A percentile compares a stretch with the other conserved stretches of the same genome.
Conservation (phyloP, 1,139 yeast genomes). For the Pneumocystis sp. region DNA sequence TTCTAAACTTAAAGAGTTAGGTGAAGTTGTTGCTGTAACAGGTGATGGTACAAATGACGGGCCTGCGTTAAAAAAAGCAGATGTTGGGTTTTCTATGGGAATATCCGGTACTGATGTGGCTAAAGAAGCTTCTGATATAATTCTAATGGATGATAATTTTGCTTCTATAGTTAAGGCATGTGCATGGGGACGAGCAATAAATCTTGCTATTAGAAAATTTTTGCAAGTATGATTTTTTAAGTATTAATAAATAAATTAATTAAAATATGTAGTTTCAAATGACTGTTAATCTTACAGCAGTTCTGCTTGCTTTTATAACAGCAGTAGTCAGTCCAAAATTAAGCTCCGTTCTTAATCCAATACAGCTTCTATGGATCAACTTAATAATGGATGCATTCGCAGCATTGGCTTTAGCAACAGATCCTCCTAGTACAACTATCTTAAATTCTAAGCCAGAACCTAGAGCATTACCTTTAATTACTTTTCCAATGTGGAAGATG, state of each 20-base stretch:
- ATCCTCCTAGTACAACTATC: slow-evolving; percentile 75
- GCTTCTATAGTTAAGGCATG: slow-evolving; percentile 94
- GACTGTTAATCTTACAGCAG: slow-evolving; percentile 93
- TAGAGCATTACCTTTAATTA: slow-evolving; percentile 61
- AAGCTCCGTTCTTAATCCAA: slow-evolving; percentile 84
- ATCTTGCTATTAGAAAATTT: slow-evolving; percentile 84
- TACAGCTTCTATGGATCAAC: slow-evolving; percentile 92
- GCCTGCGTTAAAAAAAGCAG: slow-evolving; percentile 65
- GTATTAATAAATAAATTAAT: neutral
- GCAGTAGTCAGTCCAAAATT: slow-evolving; percentile 74
- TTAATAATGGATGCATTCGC: slow-evolving; percentile 97
- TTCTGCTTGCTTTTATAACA: slow-evolving; percentile 77
- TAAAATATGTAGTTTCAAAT: slow-evolving; percentile 43
- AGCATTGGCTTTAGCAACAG: slow-evolving; percentile 94
- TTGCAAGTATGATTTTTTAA: slow-evolving; percentile 30
- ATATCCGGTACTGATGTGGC: slow-evolving; percentile 40
- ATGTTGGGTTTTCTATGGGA: slow-evolving; percentile 59
- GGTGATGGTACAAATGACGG: slow-evolving; percentile 84
- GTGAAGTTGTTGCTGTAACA: slow-evolving; percentile 54
- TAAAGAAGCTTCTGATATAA: slow-evolving; percentile 41
- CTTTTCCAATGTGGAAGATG: slow-evolving; percentile 97
- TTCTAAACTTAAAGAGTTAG: slow-evolving; percentile 34
- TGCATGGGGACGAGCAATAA: slow-evolving; percentile 97
- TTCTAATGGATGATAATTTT: slow-evolving; percentile 57
- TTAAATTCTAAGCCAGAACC: slow-evolving; percentile 76